Conservation (phyloP, 2,329 filamentous ascomycete genomes). For the Penicillium hesseltinei region DNA sequence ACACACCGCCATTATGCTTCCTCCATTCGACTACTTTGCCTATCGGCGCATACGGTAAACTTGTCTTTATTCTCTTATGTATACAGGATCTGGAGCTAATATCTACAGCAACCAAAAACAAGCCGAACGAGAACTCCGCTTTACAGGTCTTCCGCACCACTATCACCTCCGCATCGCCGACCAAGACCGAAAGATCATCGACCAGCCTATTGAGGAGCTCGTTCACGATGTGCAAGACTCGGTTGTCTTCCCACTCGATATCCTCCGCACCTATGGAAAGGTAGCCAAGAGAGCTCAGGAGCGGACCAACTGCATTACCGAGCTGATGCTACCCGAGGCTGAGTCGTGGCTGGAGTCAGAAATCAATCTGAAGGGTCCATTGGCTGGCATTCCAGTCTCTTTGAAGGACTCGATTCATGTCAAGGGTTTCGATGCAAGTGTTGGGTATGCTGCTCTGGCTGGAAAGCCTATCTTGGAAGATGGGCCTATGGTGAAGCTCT, state of each 20-base stretch:
- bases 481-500: slow-evolving; percentile 68
- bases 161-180: slow-evolving; percentile 67
- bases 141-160: slow-evolving; percentile 61
- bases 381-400: slow-evolving; percentile 83
- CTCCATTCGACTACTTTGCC: slow-evolving; percentile 65
- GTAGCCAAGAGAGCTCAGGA: slow-evolving; percentile 78
- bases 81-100: not conserved
- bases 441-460: slow-evolving; percentile 74
- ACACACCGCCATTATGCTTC: slow-evolving; percentile 41
- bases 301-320: slow-evolving; percentile 86
- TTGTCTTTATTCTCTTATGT: not conserved
- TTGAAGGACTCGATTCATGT: slow-evolving; percentile 78
- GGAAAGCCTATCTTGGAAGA: slow-evolving; percentile 66
- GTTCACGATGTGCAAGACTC: slow-evolving; percentile 75
- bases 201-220: slow-evolving; percentile 72
- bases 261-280: slow-evolving; percentile 85
- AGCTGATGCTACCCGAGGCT: slow-evolving; percentile 75
- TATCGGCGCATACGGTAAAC: slow-evolving; percentile 69
- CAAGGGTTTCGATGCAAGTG: slow-evolving; percentile 75
- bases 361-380: slow-evolving; percentile 72
- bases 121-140: slow-evolving; percentile 67
- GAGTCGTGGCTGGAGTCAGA: slow-evolving; percentile 66
- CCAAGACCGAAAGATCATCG: slow-evolving; percentile 65
- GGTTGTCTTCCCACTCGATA: slow-evolving; percentile 62
- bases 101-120: slow-evolving; percentile 71